phyloP scores from a whole-genome alignment of 75 land plant genomes.

The Pinus tabuliformis region DNA sequence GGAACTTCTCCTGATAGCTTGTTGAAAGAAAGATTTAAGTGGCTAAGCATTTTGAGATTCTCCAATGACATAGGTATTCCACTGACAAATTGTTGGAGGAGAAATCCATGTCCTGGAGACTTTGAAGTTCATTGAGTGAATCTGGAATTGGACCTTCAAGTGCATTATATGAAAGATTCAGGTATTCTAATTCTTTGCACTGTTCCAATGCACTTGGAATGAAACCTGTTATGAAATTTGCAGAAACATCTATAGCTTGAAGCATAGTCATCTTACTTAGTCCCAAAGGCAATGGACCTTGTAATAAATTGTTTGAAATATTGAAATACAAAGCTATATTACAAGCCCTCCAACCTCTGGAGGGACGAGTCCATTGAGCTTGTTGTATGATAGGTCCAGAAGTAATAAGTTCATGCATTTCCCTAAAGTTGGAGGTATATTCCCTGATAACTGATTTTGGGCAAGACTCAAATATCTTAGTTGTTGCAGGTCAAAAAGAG shows the following conservation, averaged over 20 bases:
- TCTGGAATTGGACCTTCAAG: constrained; percentile 25
- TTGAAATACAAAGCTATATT: constrained; percentile 8
- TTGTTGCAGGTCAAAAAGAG: too few species aligned
- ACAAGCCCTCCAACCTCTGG: neutral
- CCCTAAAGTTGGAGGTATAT: too few species aligned
- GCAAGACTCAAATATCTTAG: too few species aligned
- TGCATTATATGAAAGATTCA: constrained; percentile 31
- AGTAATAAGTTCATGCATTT: too few species aligned
- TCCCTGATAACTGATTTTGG: too few species aligned
- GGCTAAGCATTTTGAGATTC: constrained; percentile 11
- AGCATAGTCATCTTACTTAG: constrained; percentile 23
- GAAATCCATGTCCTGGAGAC: constrained; percentile 8
- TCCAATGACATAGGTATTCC: constrained; percentile 27
- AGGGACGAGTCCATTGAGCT: neutral
- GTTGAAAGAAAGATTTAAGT: constrained; percentile 35
- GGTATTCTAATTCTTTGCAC: constrained; percentile 9
- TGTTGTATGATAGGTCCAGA: neutral
- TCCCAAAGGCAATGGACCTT: constrained; percentile 12
- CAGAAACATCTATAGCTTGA: constrained; percentile 16
- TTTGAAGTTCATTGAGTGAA: neutral
- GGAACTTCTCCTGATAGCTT: constrained; percentile 17
- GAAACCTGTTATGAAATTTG: constrained; percentile 27
- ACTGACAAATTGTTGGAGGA: constrained; percentile 30
- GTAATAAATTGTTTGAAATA: constrained; percentile 20
- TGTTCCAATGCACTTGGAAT: constrained; percentile 24